Evolutionary conservation across 2,329 filamentous ascomycete species (phyloP).

Genomic region (Colletotrichum orchidophilum): DNA sequence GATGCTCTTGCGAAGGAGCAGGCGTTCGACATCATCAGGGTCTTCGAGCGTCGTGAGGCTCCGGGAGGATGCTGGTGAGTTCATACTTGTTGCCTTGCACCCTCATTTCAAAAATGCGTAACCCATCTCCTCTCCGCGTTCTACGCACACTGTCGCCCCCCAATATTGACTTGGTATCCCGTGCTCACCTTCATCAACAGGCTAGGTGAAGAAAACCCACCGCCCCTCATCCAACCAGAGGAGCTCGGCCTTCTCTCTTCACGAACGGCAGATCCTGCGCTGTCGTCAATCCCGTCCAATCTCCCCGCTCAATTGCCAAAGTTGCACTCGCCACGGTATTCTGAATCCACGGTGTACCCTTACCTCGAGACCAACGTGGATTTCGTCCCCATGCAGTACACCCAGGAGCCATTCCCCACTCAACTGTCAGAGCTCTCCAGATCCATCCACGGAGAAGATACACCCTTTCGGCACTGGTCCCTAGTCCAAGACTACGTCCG

Average conservation of each 20-base stretch:
- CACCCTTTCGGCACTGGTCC: constrained; percentile 70
- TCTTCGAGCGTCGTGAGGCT: constrained; percentile 69
- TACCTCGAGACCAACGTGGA: constrained; percentile 73
- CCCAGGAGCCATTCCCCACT: constrained; percentile 62
- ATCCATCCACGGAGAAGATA: constrained; percentile 59
- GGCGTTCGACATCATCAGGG: constrained; percentile 65
- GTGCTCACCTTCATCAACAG: constrained; percentile 38
- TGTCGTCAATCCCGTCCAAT: constrained; percentile 52
- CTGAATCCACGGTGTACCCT: constrained; percentile 69
- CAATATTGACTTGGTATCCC: too few species aligned
- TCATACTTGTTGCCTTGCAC: neutral
- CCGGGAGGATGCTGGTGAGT: constrained; percentile 70
- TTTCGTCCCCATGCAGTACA: constrained; percentile 67
- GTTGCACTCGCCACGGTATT: constrained; percentile 58
- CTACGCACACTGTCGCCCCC: neutral
- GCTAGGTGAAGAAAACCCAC: constrained; percentile 50
- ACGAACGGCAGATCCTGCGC: constrained; percentile 58
- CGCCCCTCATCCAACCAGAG: constrained; percentile 46
- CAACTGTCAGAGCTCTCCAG: constrained; percentile 41
- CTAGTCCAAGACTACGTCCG: constrained; percentile 65
- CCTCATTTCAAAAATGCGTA: neutral
- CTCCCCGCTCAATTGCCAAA: constrained; percentile 57
- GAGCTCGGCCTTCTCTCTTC: constrained; percentile 56
- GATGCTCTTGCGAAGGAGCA: constrained; percentile 69
- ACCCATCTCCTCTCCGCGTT: neutral